Evolutionary conservation across 176 grass and related monocot species (phyloP).

Genomic region (Pontederia crassipes): DNA sequence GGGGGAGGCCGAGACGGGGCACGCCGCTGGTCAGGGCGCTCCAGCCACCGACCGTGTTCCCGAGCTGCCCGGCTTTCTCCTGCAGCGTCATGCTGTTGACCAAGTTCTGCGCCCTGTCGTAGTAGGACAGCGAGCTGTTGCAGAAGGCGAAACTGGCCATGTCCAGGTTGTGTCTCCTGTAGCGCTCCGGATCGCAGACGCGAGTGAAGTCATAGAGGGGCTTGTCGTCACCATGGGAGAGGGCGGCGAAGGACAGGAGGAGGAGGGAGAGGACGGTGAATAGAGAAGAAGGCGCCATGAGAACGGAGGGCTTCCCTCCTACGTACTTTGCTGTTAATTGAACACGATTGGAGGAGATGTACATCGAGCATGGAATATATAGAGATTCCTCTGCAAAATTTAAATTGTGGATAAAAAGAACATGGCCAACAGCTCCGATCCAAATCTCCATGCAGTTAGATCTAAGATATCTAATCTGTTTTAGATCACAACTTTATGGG

Average conservation of each 20-base stretch:
- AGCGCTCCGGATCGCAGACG: background rate
- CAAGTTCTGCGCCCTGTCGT: background rate
- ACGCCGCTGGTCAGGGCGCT: background rate
- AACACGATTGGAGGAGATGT: no score
- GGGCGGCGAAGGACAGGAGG: background rate
- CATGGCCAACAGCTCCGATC: no score
- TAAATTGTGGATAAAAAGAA: no score
- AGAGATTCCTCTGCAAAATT: no score
- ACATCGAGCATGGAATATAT: no score
- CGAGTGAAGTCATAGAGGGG: background rate
- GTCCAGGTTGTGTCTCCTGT: background rate
- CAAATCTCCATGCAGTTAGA: no score
- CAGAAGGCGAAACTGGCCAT: background rate
- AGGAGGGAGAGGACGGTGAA: background rate
- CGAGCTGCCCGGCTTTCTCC: background rate
- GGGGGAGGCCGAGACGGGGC: background rate
- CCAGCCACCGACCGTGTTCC: background rate
- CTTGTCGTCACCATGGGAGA: background rate
- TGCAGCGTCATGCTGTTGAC: background rate
- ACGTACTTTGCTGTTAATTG: no score
- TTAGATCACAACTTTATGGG: no score
- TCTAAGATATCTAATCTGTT: no score
- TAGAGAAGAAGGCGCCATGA: background rate
- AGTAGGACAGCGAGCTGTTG: background rate
- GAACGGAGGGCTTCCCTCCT: no score